Conservation (phyloP, 306 rosid species). For the Cyclanthera cordifolia region DNA sequence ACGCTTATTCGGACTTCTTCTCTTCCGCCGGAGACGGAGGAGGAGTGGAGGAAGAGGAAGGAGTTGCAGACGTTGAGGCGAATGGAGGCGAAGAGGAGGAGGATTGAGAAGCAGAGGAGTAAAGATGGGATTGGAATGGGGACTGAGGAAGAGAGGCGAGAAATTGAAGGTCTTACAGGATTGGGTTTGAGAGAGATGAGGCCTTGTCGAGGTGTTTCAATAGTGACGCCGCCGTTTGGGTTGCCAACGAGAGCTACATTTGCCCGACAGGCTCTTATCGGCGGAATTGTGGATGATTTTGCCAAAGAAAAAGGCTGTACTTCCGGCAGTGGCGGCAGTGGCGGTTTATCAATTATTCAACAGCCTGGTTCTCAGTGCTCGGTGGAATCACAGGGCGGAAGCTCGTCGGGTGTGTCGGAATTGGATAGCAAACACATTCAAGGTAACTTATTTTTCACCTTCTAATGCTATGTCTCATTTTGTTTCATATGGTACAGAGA, state of each 20-base stretch:
- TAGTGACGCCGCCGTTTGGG: slow-evolving; percentile 22
- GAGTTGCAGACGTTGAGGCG: slow-evolving; percentile 76
- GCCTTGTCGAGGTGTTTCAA: slow-evolving; percentile 2
- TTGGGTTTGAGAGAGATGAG: slow-evolving; percentile 22
- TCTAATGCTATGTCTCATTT: background rate
- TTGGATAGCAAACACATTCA: slow-evolving; percentile 55
- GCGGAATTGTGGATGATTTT: slow-evolving; percentile 19
- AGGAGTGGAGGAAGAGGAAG: slow-evolving; percentile 93
- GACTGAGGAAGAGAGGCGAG: slow-evolving; percentile 33
- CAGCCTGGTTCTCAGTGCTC: slow-evolving; percentile 61
- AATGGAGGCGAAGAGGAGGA: slow-evolving; percentile 74
- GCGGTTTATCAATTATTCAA: slow-evolving; percentile 26
- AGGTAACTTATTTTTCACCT: slow-evolving; percentile 29
- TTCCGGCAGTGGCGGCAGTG: background rate
- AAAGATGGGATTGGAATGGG: slow-evolving; percentile 29
- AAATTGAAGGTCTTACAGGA: slow-evolving; percentile 21
- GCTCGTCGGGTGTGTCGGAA: slow-evolving; percentile 74
- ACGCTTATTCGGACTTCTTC: slow-evolving; percentile 52
- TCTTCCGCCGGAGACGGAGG: slow-evolving; percentile 82
- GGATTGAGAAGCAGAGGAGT: slow-evolving; percentile 75
- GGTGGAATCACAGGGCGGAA: slow-evolving; percentile 62
- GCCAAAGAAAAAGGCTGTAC: too few relatives aligned
- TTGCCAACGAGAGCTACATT: slow-evolving; percentile 26
- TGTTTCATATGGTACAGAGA: too few relatives aligned
- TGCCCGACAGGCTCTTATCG: slow-evolving; percentile 33